Evolutionary conservation across 768 basidiomycete species (phyloP).

Genomic region (Cubamyces lactineus): DNA sequence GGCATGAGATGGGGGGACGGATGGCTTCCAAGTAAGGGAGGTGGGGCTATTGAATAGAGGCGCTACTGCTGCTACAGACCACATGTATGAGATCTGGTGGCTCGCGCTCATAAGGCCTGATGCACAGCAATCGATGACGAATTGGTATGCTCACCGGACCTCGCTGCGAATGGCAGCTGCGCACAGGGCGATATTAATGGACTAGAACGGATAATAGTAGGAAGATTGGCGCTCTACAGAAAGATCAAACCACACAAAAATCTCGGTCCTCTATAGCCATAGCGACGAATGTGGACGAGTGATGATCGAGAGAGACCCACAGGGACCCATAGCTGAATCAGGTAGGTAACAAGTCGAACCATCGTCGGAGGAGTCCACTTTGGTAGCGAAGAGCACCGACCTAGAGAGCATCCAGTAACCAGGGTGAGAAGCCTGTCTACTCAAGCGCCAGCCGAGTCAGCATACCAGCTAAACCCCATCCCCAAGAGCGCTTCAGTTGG

Average conservation of each 20-base stretch:
- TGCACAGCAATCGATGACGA: too few species aligned
- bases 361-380: too few species aligned
- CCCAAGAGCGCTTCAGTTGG: neutral
- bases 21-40: neutral
- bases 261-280: neutral
- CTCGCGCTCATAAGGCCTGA: neutral
- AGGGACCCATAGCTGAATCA: slow-evolving; percentile 5
- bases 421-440: slow-evolving; percentile 2
- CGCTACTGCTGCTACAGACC: too few species aligned
- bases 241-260: slow-evolving; percentile 10
- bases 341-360: too few species aligned
- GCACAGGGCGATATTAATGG: neutral
- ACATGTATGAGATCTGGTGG: neutral
- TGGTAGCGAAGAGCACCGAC: neutral
- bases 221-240: neutral
- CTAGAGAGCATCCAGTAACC: neutral
- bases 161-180: too few species aligned
- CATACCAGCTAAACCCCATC: slow-evolving; percentile 4
- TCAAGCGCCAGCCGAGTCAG: slow-evolving; percentile 5
- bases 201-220: neutral
- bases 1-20: neutral
- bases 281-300: neutral
- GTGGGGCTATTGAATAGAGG: neutral
- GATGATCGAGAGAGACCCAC: neutral
- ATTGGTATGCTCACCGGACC: neutral